Evolutionary conservation across 805 yeast genomes (phyloP).

Genomic region (Cyberlindnera subsufficiens): DNA sequence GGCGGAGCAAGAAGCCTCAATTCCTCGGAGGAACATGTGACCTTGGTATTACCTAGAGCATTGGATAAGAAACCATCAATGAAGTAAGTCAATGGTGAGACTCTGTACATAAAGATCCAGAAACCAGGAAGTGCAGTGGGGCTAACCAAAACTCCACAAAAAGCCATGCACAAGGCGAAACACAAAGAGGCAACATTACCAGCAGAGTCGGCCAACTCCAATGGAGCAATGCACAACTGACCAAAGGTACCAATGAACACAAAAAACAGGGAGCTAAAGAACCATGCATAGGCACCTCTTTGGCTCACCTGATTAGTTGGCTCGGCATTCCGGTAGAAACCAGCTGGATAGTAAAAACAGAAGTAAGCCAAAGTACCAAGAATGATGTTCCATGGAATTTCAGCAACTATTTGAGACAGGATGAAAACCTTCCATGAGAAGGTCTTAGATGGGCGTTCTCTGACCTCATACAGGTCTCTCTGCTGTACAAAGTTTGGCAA

Average conservation of each 20-base stretch:
- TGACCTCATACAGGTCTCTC: slow-evolving; percentile 62
- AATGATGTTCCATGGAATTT: slow-evolving; percentile 57
- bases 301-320: slow-evolving; percentile 2
- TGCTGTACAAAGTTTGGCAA: slow-evolving; percentile 56
- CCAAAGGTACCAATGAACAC: slow-evolving; percentile 54
- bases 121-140: slow-evolving; percentile 59
- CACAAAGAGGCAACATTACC: slow-evolving; percentile 52
- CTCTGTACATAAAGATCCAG: slow-evolving; percentile 75
- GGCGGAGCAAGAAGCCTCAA: slow-evolving; percentile 46
- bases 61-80: slow-evolving; percentile 47
- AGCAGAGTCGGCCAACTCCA: slow-evolving; percentile 54
- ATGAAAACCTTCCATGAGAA: slow-evolving; percentile 63
- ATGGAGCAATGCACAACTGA: slow-evolving; percentile 51
- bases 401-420: slow-evolving; percentile 55
- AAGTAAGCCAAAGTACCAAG: slow-evolving; percentile 60
- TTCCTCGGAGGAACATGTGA: slow-evolving; percentile 45
- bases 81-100: slow-evolving; percentile 64
- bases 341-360: slow-evolving; percentile 68
- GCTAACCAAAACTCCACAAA: slow-evolving; percentile 75
- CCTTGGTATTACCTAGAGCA: slow-evolving; percentile 45
- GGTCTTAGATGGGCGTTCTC: slow-evolving; percentile 70
- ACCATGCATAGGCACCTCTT: slow-evolving; percentile 29
- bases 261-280: slow-evolving; percentile 38
- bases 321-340: slow-evolving; percentile 30
- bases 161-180: slow-evolving; percentile 56